Evolutionary conservation across 2,329 filamentous ascomycete species (phyloP).

Genomic region (Microcyclospora pomicola): DNA sequence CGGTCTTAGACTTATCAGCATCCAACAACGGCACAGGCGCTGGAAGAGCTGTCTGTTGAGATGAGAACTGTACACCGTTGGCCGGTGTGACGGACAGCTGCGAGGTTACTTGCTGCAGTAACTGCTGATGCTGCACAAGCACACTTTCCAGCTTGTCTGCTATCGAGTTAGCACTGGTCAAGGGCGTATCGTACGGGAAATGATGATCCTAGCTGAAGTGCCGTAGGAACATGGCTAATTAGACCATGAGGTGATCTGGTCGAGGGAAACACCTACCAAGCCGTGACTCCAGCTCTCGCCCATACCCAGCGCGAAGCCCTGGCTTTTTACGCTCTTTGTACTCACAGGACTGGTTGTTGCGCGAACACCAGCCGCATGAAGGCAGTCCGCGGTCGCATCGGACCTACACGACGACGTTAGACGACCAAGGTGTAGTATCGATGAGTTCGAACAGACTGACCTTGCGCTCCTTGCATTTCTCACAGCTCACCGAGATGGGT

Average conservation of each 20-base stretch:
- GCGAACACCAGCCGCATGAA: conserved; percentile 58
- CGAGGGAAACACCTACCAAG: conserved; percentile 31
- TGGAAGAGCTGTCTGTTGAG: too few species aligned
- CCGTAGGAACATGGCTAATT: too few species aligned
- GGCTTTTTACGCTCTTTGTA: conserved; percentile 61
- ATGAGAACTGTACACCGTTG: neutral
- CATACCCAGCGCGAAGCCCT: conserved; percentile 41
- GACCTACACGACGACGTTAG: conserved; percentile 10
- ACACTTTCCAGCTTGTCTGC: conserved; percentile 34
- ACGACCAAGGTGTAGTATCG: neutral
- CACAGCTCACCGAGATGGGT: conserved; percentile 44
- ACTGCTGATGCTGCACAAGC: conserved; percentile 31
- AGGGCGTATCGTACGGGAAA: neutral
- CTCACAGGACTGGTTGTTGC: conserved; percentile 52
- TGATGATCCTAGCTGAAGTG: too few species aligned
- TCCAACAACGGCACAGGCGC: too few species aligned
- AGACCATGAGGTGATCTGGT: too few species aligned
- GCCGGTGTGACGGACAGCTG: conserved; percentile 22
- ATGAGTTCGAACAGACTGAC: conserved; percentile 28
- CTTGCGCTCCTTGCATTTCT: conserved; percentile 70
- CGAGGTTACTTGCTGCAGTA: conserved; percentile 23
- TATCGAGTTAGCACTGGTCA: neutral
- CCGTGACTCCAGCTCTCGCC: conserved; percentile 47
- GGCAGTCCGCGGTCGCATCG: conserved; percentile 67
- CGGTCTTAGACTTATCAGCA: too few species aligned